Percentiles rank a stretch among this genome's conserved stretches.
These are phyloP conservation scores for Leptoxyphium fumago DNA, from an alignment of 2,329 filamentous ascomycete genomes.

Conservation along the genomic window DNA sequence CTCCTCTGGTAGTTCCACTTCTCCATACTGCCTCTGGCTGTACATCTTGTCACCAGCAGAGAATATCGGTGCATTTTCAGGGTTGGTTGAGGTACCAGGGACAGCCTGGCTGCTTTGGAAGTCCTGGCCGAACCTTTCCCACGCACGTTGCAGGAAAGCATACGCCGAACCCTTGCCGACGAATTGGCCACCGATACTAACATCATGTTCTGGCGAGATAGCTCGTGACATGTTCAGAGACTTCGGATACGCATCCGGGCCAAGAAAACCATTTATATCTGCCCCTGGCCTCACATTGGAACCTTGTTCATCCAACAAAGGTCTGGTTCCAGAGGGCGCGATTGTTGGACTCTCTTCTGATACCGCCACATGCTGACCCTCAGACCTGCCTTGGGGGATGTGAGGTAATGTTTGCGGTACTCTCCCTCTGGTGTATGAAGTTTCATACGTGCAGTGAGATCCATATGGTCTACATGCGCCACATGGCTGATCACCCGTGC, in stretches of 20 bases:
- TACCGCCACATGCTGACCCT: background rate
- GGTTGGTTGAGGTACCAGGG: slow-evolving; percentile 14
- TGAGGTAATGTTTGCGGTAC: background rate
- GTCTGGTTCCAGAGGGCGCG: background rate
- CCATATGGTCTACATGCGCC: slow-evolving; percentile 19
- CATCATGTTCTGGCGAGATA: background rate
- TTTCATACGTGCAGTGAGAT: slow-evolving; percentile 33
- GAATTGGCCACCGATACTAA: background rate
- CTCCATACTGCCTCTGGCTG: slow-evolving; percentile 29
- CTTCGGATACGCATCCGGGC: slow-evolving; percentile 3
- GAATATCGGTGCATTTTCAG: slow-evolving; percentile 30
- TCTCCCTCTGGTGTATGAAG: slow-evolving; percentile 32
- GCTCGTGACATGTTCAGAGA: slow-evolving; percentile 6
- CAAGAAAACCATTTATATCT: no score
- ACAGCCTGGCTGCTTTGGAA: slow-evolving; percentile 8
- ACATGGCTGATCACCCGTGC: slow-evolving; percentile 27
- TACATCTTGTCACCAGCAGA: slow-evolving; percentile 35
- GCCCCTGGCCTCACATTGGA: background rate
- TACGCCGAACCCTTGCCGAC: background rate
- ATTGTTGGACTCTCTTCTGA: slow-evolving; percentile 3
- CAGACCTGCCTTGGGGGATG: background rate
- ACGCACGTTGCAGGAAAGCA: slow-evolving; percentile 34
- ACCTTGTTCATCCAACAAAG: background rate
- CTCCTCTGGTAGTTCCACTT: slow-evolving; percentile 26
- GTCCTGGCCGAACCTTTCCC: slow-evolving; percentile 33